These are phyloP conservation scores for Peribolospora baueri DNA, from an alignment of 768 basidiomycete species.

Conservation along the genomic window DNA sequence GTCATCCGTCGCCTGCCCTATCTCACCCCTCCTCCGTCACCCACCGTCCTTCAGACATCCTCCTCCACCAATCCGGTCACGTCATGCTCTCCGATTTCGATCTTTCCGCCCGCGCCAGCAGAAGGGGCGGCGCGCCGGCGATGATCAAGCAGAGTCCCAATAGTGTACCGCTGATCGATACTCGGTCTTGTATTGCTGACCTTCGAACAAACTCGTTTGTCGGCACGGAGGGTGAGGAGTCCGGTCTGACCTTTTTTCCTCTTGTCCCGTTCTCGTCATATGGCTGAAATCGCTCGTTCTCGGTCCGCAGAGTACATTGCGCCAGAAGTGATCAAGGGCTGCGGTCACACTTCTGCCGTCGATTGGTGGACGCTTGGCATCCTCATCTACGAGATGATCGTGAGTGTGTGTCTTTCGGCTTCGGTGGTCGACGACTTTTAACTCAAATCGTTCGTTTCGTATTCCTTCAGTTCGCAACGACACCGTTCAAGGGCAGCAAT, in stretches of 20 bases:
- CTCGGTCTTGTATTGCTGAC: slow-evolving; percentile 86
- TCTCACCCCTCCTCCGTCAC: not conserved
- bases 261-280: not conserved
- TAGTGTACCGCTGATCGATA: slow-evolving; percentile 87
- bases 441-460: not conserved
- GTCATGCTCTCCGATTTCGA: slow-evolving; percentile 99
- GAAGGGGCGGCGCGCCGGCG: slow-evolving; percentile 64
- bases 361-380: slow-evolving; percentile 97
- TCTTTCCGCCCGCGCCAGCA: slow-evolving; percentile 29
- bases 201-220: slow-evolving; percentile 96
- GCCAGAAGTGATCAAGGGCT: slow-evolving; percentile 88
- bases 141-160: slow-evolving; percentile 63
- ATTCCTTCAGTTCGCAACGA: slow-evolving; percentile 61
- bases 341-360: slow-evolving; percentile 91
- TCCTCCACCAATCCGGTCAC: slow-evolving; percentile 90
- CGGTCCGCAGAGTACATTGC: slow-evolving; percentile 70
- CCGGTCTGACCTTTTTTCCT: not conserved
- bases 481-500: slow-evolving; percentile 91
- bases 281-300: slow-evolving; percentile 13
- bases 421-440: slow-evolving; percentile 7
- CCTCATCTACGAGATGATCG: slow-evolving; percentile 83
- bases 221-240: slow-evolving; percentile 69
- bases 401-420: slow-evolving; percentile 29
- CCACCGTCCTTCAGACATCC: slow-evolving; percentile 42
- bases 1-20: too few species aligned